Evolutionary conservation across 352 stramenopile genomes (phyloP).

Genomic region (Phytophthora tubulina): DNA sequence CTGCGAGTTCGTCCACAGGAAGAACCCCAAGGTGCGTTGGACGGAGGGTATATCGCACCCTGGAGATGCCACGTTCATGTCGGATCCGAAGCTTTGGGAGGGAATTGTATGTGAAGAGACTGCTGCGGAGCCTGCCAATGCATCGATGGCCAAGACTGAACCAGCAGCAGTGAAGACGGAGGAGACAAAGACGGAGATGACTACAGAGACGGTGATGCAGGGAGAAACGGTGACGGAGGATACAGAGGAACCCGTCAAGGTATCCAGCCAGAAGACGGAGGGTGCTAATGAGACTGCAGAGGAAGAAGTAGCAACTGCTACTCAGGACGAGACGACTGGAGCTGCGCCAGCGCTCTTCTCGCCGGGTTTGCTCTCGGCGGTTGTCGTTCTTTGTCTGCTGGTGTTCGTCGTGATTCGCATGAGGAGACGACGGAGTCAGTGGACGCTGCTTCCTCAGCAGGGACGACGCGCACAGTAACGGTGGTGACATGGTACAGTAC

Average conservation of each 20-base stretch:
- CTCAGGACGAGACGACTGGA: constrained; percentile 8
- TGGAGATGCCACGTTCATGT: constrained; percentile 32
- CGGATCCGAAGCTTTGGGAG: constrained; percentile 39
- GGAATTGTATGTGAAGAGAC: constrained; percentile 23
- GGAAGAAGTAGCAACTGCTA: background rate
- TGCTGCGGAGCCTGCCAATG: constrained; percentile 3
- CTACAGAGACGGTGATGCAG: background rate
- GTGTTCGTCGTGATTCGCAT: constrained; percentile 22
- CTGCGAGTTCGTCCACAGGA: constrained; percentile 33
- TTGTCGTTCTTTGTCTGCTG: constrained; percentile 16
- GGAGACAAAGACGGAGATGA: background rate
- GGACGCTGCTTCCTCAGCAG: constrained; percentile 32
- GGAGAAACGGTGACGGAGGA: constrained; percentile 27
- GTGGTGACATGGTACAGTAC: constrained; percentile 5
- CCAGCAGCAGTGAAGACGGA: background rate
- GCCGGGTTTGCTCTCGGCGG: constrained; percentile 24
- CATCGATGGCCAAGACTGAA: constrained; percentile 8
- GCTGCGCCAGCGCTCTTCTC: background rate
- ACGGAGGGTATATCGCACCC: constrained; percentile 35
- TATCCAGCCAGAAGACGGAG: background rate
- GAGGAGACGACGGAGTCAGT: constrained; percentile 29
- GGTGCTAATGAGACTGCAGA: constrained; percentile 23
- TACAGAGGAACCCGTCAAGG: constrained; percentile 16
- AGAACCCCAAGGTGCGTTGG: constrained; percentile 36
- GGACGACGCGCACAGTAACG: constrained; percentile 25